Evolutionary conservation across 1,284 basidiomycete species (phyloP).

Genomic region (Agaricales sp.): DNA sequence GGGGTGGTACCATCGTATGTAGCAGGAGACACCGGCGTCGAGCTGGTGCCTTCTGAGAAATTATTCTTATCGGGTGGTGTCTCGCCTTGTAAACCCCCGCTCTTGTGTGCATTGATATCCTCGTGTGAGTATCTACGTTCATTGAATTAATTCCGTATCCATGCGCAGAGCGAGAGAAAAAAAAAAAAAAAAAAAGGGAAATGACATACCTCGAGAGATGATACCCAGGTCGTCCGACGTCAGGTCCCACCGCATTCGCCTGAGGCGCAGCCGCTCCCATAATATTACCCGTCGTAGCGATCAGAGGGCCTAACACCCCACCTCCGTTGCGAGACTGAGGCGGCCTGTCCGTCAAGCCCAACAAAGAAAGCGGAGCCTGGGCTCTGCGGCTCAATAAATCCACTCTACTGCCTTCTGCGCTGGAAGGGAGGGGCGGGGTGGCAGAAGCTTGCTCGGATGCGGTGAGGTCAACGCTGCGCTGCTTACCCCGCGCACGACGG

Average conservation of each 20-base stretch:
- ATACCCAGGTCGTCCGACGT: constrained; percentile 60
- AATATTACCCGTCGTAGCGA: constrained; percentile 62
- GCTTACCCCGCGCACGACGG: not conserved
- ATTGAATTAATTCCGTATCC: not conserved
- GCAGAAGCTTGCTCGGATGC: not conserved
- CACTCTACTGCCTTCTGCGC: not conserved
- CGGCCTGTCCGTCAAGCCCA: constrained; percentile 6
- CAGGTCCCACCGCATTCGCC: constrained; percentile 47
- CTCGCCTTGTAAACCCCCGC: not conserved
- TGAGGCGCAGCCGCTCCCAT: constrained; percentile 48
- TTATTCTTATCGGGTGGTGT: constrained; percentile 10
- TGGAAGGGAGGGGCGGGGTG: not conserved
- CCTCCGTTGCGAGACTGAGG: constrained; percentile 8
- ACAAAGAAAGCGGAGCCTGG: not conserved
- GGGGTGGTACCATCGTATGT: not conserved
- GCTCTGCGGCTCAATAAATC: constrained; percentile 4
- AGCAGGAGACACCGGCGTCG: not conserved
- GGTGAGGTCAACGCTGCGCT: not conserved
- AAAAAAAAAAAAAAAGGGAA: not conserved
- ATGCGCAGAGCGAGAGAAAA: not conserved
- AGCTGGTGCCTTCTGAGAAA: constrained; percentile 4
- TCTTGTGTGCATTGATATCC: constrained; percentile 13
- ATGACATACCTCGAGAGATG: constrained; percentile 45
- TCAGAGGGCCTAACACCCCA: constrained; percentile 66
- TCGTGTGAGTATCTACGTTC: constrained; percentile 18